Percentiles rank a stretch among this genome's conserved stretches.
These are phyloP conservation scores for Cryphonectria naterciae DNA, from an alignment of 2,329 filamentous ascomycete species.

Conservation along the genomic window DNA sequence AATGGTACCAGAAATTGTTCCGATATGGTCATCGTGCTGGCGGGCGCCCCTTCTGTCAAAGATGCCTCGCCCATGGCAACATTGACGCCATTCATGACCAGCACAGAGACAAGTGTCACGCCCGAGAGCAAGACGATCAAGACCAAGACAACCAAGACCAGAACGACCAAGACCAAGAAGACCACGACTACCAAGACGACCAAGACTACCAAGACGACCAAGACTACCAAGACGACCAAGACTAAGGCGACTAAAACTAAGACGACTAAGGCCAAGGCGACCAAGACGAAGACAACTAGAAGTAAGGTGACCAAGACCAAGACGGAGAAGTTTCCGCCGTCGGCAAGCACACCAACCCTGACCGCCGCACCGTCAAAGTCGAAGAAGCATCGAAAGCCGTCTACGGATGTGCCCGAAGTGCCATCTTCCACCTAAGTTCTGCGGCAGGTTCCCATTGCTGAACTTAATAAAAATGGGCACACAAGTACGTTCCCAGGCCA, in stretches of 20 bases:
- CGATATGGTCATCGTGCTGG: background rate
- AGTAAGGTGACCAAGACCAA: slow-evolving; percentile 35
- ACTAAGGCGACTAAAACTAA: slow-evolving; percentile 31
- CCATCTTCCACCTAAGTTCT: background rate
- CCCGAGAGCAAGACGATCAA: background rate
- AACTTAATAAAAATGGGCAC: background rate
- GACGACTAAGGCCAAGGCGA: slow-evolving; percentile 28
- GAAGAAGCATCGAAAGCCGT: background rate
- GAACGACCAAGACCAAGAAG: background rate
- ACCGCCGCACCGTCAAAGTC: background rate
- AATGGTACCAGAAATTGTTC: background rate
- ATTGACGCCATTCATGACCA: background rate
- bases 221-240: slow-evolving; percentile 35
- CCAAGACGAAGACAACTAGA: slow-evolving; percentile 34
- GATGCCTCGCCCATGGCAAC: background rate
- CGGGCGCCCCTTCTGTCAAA: background rate
- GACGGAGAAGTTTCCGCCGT: background rate
- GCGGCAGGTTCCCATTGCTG: background rate
- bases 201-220: slow-evolving; percentile 25
- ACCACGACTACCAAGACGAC: background rate
- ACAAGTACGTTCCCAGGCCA: background rate
- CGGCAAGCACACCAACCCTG: background rate
- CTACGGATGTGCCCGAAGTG: background rate
- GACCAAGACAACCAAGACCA: background rate
- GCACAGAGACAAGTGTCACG: background rate